phyloP scores from a whole-genome alignment of 768 basidiomycete species.

The Lentinula sp. region DNA sequence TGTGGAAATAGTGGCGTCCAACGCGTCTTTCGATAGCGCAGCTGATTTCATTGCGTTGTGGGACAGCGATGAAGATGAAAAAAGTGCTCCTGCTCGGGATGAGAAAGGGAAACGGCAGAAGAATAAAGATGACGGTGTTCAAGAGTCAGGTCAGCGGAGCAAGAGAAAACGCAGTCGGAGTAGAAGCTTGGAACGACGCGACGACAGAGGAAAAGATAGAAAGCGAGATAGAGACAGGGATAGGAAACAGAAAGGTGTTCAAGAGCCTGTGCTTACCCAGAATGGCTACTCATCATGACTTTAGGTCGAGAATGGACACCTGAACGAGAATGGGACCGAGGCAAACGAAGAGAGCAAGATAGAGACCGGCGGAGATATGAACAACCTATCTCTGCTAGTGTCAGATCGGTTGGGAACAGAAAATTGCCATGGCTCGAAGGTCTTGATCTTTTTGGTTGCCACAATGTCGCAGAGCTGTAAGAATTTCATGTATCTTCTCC shows the following conservation, averaged over 20 bases:
- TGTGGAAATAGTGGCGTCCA: neutral
- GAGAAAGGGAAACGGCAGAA: neutral
- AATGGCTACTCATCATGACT: neutral
- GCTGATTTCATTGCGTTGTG: constrained; percentile 25
- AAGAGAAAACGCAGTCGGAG: constrained; percentile 1
- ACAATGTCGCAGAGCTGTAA: constrained; percentile 81
- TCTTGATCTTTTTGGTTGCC: constrained; percentile 68
- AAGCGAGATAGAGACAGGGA: constrained; percentile 12
- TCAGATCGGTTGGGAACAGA: neutral
- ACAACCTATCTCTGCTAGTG: neutral
- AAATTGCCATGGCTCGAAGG: constrained; percentile 57
- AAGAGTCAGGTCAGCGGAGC: neutral
- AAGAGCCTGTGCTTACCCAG: neutral
- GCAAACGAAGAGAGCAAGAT: constrained; percentile 16
- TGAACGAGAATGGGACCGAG: constrained; percentile 33
- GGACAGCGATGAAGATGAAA: constrained; percentile 9
- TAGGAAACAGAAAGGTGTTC: neutral
- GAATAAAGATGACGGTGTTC: neutral
- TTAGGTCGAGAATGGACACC: constrained; percentile 4
- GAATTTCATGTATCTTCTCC: constrained; percentile 20
- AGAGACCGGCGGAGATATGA: constrained; percentile 11
- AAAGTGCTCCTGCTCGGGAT: neutral
- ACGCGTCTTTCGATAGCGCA: constrained; percentile 13
- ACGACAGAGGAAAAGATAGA: constrained; percentile 12
- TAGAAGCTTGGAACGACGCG: constrained; percentile 1